These are phyloP conservation scores for Aegilops tauschii DNA, from an alignment of 176 grass and related monocot genomes.

Conservation along the genomic window DNA sequence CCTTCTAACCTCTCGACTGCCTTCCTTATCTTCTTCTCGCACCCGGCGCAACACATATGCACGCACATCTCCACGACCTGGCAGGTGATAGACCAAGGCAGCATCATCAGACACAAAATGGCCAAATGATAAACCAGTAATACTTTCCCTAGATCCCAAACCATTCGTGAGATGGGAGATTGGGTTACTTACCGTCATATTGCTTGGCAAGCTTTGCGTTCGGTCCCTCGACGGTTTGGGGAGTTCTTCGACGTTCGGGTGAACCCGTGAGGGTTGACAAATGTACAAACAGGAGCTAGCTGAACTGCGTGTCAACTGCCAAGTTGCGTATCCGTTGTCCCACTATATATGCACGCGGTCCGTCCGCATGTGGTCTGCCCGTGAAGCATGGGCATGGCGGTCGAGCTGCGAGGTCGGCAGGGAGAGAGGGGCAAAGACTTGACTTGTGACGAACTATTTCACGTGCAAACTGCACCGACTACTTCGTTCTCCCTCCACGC, in stretches of 20 bases:
- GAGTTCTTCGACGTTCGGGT: not conserved
- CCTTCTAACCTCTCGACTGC: slow-evolving; percentile 61
- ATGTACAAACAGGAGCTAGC: not conserved
- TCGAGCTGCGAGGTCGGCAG: slow-evolving; percentile 2
- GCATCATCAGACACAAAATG: not conserved
- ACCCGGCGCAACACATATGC: slow-evolving; percentile 88
- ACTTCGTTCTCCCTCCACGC: slow-evolving; percentile 8
- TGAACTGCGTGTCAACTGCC: not conserved
- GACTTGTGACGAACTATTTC: not conserved
- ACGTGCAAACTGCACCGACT: slow-evolving; percentile 22
- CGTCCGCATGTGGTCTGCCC: not conserved
- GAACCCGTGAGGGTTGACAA: not conserved
- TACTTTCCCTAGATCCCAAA: not conserved
- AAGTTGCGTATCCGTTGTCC: not conserved
- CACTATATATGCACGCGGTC: not conserved
- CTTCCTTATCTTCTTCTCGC: slow-evolving; percentile 89
- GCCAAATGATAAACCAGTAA: not conserved
- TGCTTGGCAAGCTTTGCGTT: not conserved
- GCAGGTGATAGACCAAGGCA: not conserved
- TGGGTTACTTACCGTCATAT: slow-evolving; percentile 23
- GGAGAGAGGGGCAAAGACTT: not conserved
- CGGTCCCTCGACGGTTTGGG: not conserved
- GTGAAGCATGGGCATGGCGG: not conserved
- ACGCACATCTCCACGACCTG: slow-evolving; percentile 91
- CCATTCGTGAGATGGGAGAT: not conserved